These are phyloP conservation scores for Psidium guajava DNA, from an alignment of 345 rosid genomes.

Conservation along the genomic window DNA sequence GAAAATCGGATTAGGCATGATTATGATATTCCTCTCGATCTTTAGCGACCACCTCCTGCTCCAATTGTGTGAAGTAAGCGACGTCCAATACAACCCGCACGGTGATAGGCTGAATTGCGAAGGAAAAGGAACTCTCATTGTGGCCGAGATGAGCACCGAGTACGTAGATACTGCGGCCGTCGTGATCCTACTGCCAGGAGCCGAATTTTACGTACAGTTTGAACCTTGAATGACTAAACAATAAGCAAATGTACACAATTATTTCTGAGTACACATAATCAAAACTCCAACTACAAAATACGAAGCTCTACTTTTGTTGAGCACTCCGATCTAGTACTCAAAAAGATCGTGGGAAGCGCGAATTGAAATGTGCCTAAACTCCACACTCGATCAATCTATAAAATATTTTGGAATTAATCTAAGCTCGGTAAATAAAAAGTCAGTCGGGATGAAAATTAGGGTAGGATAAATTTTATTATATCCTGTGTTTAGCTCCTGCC, in stretches of 20 bases:
- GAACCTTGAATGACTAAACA: not conserved
- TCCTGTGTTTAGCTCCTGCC: no score
- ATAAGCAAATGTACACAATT: not conserved
- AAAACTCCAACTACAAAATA: not conserved
- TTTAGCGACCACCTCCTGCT: not conserved
- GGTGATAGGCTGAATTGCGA: not conserved
- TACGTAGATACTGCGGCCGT: not conserved
- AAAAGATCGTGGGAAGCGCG: not conserved
- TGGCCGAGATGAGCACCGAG: not conserved
- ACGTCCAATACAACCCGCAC: no score
- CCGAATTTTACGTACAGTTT: not conserved
- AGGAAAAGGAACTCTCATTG: not conserved
- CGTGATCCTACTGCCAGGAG: no score
- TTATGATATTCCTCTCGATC: not conserved
- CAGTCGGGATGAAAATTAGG: no score
- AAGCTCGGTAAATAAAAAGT: fast-evolving
- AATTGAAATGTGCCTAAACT: not conserved
- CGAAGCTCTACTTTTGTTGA: not conserved
- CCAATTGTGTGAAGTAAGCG: no score
- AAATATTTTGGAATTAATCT: not conserved
- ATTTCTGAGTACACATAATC: not conserved
- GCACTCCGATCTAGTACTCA: not conserved
- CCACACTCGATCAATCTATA: not conserved
- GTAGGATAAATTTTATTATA: no score
- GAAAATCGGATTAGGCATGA: not conserved